phyloP scores from a whole-genome alignment of 805 yeast genomes.

The Wickerhamomyces kurtzmanii region DNA sequence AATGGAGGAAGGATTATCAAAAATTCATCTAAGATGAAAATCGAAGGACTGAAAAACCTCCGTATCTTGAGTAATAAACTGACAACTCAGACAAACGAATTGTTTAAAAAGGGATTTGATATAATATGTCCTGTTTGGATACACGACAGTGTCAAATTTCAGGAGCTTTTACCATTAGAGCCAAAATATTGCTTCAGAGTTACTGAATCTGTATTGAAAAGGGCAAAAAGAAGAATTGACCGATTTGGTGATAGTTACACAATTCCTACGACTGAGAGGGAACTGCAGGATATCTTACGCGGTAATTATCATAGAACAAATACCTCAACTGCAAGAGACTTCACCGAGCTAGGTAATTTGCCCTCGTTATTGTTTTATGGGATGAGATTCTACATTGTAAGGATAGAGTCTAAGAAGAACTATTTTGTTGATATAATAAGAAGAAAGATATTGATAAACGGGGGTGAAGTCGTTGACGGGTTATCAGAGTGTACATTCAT shows the following conservation, averaged over 20 bases:
- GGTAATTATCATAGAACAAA: constrained; percentile 45
- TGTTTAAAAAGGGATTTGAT: constrained; percentile 42
- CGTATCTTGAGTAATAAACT: constrained; percentile 27
- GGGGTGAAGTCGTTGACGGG: constrained; percentile 27
- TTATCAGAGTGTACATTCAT: constrained; percentile 26
- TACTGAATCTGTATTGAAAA: constrained; percentile 17
- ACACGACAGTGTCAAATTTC: constrained; percentile 45
- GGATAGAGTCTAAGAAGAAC: constrained; percentile 2
- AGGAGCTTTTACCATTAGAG: constrained; percentile 40
- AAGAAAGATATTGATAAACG: constrained; percentile 27
- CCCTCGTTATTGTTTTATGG: constrained; percentile 25
- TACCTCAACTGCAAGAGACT: constrained; percentile 5
- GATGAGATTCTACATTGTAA: constrained; percentile 22
- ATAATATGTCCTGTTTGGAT: constrained; percentile 66
- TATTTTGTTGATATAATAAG: constrained; percentile 5
- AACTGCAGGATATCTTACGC: background rate
- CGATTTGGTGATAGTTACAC: constrained; percentile 52
- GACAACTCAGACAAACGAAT: constrained; percentile 26
- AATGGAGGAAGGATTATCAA: constrained; percentile 42
- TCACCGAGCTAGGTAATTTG: constrained; percentile 10
- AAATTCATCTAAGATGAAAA: no score
- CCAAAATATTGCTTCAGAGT: constrained; percentile 45
- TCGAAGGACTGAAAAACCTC: constrained; percentile 7
- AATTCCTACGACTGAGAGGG: constrained; percentile 12
- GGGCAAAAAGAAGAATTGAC: constrained; percentile 35